A percentile compares a stretch with the other conserved stretches of the same genome.
Conservation (phyloP, 2,329 filamentous ascomycete species). For the Raffaelea albimanens region DNA sequence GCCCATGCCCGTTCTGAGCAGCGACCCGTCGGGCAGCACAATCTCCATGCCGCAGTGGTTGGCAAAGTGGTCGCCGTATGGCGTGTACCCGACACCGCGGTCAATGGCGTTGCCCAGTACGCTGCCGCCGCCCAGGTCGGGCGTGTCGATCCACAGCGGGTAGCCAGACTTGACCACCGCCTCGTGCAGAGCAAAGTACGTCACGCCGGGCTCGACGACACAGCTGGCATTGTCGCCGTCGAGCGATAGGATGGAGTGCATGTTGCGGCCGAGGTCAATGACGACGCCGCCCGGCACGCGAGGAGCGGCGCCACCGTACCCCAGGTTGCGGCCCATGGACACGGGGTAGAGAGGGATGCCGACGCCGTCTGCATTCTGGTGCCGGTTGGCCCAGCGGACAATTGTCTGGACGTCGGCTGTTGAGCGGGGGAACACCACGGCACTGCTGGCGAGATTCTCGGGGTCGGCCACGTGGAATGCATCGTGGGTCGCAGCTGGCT, state of each 20-base stretch:
- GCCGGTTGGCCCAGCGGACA: constrained; percentile 26
- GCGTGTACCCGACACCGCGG: constrained; percentile 36
- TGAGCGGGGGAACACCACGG: constrained; percentile 31
- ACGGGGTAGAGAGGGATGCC: constrained; percentile 38
- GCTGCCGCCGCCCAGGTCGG: constrained; percentile 30
- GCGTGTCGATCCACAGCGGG: constrained; percentile 31
- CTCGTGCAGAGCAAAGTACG: constrained; percentile 41
- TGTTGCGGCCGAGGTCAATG: constrained; percentile 40
- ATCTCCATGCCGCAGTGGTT: constrained; percentile 21
- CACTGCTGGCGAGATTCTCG: constrained; percentile 32
- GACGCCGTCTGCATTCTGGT: background rate
- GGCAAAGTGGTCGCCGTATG: constrained; percentile 29
- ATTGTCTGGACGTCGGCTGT: constrained; percentile 37
- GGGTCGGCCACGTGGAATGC: constrained; percentile 30
- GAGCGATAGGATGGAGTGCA: constrained; percentile 43
- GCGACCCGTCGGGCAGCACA: constrained; percentile 30
- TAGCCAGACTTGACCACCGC: constrained; percentile 28
- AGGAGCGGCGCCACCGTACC: constrained; percentile 41
- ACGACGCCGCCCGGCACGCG: constrained; percentile 40
- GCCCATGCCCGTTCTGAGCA: constrained; percentile 38
- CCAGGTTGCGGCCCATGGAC: constrained; percentile 36
- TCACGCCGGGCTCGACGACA: constrained; percentile 46
- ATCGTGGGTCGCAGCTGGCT: constrained; percentile 27
- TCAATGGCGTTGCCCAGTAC: constrained; percentile 36
- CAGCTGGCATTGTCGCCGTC: constrained; percentile 37